These are phyloP conservation scores for Neurospora pannonica DNA, from an alignment of 495 filamentous ascomycete genomes.

Conservation along the genomic window DNA sequence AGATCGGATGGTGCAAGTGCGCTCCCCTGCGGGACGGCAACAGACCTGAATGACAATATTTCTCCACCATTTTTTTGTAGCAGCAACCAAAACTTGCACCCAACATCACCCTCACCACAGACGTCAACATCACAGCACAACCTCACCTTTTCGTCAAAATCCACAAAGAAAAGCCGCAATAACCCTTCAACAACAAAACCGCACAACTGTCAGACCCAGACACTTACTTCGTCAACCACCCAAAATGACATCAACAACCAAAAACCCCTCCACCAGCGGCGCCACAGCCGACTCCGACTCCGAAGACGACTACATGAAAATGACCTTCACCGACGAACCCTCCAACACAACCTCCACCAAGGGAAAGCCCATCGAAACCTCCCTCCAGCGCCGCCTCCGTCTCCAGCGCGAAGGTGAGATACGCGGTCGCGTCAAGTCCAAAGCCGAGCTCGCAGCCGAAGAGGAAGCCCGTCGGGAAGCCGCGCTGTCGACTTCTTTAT, in stretches of 20 bases:
- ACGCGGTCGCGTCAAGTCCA: slow-evolving; percentile 59
- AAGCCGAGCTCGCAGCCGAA: slow-evolving; percentile 66
- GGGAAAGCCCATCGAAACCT: slow-evolving; percentile 34
- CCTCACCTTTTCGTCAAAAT: background rate
- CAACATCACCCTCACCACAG: background rate
- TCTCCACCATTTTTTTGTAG: background rate
- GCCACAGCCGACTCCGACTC: background rate
- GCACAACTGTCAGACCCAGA: background rate
- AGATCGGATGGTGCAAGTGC: background rate
- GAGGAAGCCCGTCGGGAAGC: slow-evolving; percentile 62
- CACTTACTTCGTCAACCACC: background rate
- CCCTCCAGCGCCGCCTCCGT: slow-evolving; percentile 46
- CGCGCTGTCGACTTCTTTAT: slow-evolving; percentile 61
- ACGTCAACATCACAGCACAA: background rate
- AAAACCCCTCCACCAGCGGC: background rate
- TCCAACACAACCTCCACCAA: background rate
- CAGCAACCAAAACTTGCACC: background rate
- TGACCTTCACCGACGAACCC: slow-evolving; percentile 39
- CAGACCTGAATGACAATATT: no score
- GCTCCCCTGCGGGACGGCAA: no score
- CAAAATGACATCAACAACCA: background rate
- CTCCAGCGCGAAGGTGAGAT: slow-evolving; percentile 50
- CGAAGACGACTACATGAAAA: slow-evolving; percentile 59
- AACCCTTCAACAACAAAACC: background rate
- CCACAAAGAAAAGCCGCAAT: background rate